These are phyloP conservation scores for Penicillium malachiteum DNA, from an alignment of 495 filamentous ascomycete genomes.

Conservation along the genomic window DNA sequence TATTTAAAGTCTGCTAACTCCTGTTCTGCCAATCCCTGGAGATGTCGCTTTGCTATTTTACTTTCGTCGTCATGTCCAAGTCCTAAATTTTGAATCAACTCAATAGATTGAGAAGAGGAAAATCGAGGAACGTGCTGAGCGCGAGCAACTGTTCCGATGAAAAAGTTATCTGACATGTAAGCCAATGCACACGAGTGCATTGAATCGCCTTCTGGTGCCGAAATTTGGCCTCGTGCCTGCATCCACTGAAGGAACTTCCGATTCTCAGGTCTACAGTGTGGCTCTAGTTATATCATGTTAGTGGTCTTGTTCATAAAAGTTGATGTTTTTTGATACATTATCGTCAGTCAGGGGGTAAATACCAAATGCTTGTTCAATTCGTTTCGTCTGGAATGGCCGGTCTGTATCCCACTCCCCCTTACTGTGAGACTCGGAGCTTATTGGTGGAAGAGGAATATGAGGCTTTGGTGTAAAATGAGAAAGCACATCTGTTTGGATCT, in stretches of 20 bases:
- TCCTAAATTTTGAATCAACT: neutral
- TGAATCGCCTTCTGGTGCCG: neutral
- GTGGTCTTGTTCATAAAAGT: neutral
- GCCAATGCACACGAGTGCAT: neutral
- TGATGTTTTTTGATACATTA: neutral
- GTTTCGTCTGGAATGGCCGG: neutral
- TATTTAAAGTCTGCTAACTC: neutral
- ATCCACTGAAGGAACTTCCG: neutral
- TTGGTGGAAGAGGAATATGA: neutral
- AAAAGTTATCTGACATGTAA: neutral
- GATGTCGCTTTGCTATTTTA: neutral
- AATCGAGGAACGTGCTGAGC: neutral
- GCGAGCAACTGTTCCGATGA: neutral
- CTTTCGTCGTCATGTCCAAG: neutral
- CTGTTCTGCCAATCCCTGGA: neutral
- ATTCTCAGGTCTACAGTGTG: neutral
- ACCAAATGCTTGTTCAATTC: neutral
- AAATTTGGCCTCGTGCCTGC: neutral
- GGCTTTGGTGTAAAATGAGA: neutral
- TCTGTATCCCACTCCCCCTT: neutral
- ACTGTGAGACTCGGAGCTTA: neutral
- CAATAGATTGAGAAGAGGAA: neutral
- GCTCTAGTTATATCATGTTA: constrained; percentile 24
- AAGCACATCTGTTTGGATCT: neutral
- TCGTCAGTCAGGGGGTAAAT: neutral